A percentile compares a stretch with the other conserved stretches of the same genome.
phyloP scores from a whole-genome alignment of 108 stramenopile genomes.

The Nitzschia putrida region DNA sequence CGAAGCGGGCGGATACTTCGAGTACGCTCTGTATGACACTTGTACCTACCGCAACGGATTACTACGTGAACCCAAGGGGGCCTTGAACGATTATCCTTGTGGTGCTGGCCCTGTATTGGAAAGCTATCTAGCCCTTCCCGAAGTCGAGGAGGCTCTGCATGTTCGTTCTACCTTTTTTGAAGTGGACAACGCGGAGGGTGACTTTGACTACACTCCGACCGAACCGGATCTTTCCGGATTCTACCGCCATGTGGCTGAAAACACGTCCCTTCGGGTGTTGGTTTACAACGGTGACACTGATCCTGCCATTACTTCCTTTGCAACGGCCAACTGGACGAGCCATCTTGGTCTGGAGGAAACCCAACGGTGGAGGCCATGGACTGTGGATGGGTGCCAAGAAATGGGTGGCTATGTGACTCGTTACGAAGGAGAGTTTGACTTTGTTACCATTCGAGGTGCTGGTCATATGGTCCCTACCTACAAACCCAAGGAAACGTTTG shows the following conservation, averaged over 20 bases:
- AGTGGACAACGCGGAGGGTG: constrained; percentile 67
- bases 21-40: constrained; percentile 73
- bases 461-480: constrained; percentile 72
- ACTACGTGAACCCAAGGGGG: constrained; percentile 30
- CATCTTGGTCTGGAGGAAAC: constrained; percentile 51
- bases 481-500: constrained; percentile 64
- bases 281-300: constrained; percentile 88
- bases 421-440: constrained; percentile 73
- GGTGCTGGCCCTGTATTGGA: constrained; percentile 61
- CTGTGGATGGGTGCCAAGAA: constrained; percentile 57
- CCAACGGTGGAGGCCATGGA: constrained; percentile 71
- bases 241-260: constrained; percentile 38
- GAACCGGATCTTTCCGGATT: constrained; percentile 63
- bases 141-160: constrained; percentile 64
- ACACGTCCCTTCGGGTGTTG: constrained; percentile 49
- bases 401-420: constrained; percentile 79
- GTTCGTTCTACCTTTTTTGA: constrained; percentile 53
- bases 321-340: constrained; percentile 68
- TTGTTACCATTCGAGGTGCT: constrained; percentile 75
- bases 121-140: constrained; percentile 38
- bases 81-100: constrained; percentile 71
- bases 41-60: constrained; percentile 66
- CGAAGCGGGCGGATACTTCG: constrained; percentile 67
- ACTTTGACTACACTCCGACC: constrained; percentile 69
- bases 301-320: constrained; percentile 71